A percentile compares a stretch with the other conserved stretches of the same genome.
Conservation (phyloP, 1,284 basidiomycete genomes). For the Ustilago hordei region DNA sequence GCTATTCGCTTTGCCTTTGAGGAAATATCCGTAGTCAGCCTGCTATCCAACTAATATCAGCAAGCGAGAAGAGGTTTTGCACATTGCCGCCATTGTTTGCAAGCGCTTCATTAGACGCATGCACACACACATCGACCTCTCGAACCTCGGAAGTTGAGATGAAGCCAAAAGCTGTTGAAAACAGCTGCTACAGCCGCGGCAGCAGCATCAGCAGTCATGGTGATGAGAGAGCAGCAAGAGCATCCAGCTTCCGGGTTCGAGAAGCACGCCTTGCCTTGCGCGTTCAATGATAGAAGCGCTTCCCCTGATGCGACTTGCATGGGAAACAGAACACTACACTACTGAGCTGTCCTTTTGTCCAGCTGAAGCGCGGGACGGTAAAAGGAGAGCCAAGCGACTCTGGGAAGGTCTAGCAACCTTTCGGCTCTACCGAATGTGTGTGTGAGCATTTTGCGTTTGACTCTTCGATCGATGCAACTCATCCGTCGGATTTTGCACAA, state of each 20-base stretch:
- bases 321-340: not conserved
- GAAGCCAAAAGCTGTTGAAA: not conserved
- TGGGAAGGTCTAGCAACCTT: not conserved
- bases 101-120: conserved; percentile 9
- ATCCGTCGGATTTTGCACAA: conserved; percentile 4
- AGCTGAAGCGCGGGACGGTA: conserved; percentile 7
- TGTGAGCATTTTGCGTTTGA: conserved; percentile 1
- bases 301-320: conserved; percentile 3
- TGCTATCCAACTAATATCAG: not conserved
- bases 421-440: not conserved
- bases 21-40: not conserved
- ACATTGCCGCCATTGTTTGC: conserved; percentile 8
- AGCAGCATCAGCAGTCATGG: not conserved
- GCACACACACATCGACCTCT: not conserved
- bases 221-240: not conserved
- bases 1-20: not conserved
- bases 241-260: conserved; percentile 2
- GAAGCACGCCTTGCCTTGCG: not conserved
- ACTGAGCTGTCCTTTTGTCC: not conserved
- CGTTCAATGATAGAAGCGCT: not conserved
- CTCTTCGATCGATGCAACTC: conserved; percentile 17
- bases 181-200: not conserved
- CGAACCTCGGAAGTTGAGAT: conserved; percentile 2
- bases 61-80: conserved; percentile 4
- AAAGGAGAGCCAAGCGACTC: conserved; percentile 1